phyloP scores from a whole-genome alignment of 2,329 filamentous ascomycete genomes.

The Tolypocladium capitatum region DNA sequence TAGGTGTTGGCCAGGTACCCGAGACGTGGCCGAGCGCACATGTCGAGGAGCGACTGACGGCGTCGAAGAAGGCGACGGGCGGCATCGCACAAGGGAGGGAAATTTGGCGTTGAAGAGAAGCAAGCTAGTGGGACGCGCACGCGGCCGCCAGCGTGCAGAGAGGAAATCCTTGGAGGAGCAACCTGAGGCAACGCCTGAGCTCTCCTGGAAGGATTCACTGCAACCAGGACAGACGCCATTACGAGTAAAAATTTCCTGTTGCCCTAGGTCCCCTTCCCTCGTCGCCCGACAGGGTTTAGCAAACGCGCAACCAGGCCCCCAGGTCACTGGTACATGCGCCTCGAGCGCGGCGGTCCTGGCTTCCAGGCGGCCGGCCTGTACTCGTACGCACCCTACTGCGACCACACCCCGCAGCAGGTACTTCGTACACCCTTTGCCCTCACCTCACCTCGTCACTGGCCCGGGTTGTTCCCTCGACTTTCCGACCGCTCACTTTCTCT shows the following conservation, averaged over 20 bases:
- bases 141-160: not conserved
- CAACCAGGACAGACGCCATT: no score
- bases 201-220: not conserved
- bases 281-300: not conserved
- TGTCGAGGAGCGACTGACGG: not conserved
- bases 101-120: not conserved
- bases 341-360: conserved; percentile 3
- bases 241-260: not conserved
- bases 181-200: no score
- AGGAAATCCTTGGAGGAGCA: not conserved
- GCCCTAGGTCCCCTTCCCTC: not conserved
- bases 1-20: not conserved
- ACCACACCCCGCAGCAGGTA: not conserved
- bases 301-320: conserved; percentile 9
- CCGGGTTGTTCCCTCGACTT: conserved; percentile 7
- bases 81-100: not conserved
- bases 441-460: conserved; percentile 5
- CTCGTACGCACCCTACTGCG: not conserved
- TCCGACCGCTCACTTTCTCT: conserved; percentile 8
- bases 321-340: conserved; percentile 11
- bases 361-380: not conserved
- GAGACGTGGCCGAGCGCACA: not conserved
- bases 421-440: conserved; percentile 1
- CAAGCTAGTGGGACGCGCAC: not conserved
- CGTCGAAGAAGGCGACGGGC: not conserved